Percentiles rank a stretch among this genome's conserved stretches.
Evolutionary conservation across 2,329 filamentous ascomycete species (phyloP).

Genomic region (Plectosphaerella plurivora): DNA sequence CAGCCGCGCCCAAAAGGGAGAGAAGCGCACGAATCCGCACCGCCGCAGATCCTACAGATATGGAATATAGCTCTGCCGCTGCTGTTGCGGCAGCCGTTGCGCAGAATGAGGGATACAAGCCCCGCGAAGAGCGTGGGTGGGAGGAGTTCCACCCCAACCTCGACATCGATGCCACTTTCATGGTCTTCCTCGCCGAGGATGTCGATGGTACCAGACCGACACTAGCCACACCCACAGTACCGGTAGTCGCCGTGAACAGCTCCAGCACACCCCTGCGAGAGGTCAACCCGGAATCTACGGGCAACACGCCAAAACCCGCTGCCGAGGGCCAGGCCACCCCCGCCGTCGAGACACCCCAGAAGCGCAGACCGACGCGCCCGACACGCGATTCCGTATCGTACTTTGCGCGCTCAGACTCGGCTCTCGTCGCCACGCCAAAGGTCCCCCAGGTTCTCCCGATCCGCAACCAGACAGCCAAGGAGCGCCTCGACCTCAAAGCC

Average conservation of each 20-base stretch:
- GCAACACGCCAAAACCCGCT: conserved; percentile 34
- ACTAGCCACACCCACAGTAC: conserved; percentile 28
- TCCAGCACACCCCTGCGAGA: conserved; percentile 42
- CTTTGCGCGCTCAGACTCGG: conserved; percentile 42
- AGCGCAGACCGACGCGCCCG: conserved; percentile 39
- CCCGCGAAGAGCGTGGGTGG: conserved; percentile 92
- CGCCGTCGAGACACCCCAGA: conserved; percentile 28
- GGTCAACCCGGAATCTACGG: conserved; percentile 35
- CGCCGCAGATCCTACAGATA: conserved; percentile 52
- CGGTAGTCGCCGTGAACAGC: conserved; percentile 23
- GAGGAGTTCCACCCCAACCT: conserved; percentile 96
- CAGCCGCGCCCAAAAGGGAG: conserved; percentile 48
- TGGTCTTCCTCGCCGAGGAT: conserved; percentile 76
- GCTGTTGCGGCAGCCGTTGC: conserved; percentile 83
- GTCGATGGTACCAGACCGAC: conserved; percentile 65
- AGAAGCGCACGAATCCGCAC: conserved; percentile 52
- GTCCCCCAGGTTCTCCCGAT: conserved; percentile 68
- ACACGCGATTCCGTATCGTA: conserved; percentile 48
- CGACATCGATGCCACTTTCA: conserved; percentile 78
- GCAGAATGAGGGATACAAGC: conserved; percentile 94
- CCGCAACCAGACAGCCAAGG: conserved; percentile 74
- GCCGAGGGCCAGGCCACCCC: conserved; percentile 20
- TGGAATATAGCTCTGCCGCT: conserved; percentile 81
- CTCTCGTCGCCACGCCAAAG: conserved; percentile 41
- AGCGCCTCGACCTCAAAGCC: conserved; percentile 71